These are phyloP conservation scores for Ophiostoma angusticollis DNA, from an alignment of 2,329 filamentous ascomycete genomes.

Conservation along the genomic window DNA sequence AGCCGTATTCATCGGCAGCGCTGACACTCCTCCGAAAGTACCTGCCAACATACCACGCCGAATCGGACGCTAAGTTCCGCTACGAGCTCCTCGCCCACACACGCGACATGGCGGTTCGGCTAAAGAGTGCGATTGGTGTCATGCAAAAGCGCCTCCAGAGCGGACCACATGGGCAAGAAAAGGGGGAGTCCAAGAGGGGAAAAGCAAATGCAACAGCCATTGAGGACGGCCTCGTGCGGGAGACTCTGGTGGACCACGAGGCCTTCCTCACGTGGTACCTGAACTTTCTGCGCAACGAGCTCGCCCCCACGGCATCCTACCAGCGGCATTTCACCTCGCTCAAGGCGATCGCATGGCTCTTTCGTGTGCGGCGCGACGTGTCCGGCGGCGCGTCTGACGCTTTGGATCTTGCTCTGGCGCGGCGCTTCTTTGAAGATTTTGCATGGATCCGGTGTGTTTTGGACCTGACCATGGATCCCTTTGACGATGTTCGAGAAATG, in stretches of 20 bases:
- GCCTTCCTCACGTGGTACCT: constrained; percentile 65
- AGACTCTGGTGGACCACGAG: constrained; percentile 36
- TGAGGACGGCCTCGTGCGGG: constrained; percentile 5
- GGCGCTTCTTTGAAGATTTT: constrained; percentile 25
- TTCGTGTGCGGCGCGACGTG: constrained; percentile 54
- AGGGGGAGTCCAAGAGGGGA: not conserved
- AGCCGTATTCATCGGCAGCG: constrained; percentile 51
- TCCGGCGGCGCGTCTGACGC: constrained; percentile 17
- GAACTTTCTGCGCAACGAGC: constrained; percentile 56
- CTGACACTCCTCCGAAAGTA: constrained; percentile 52
- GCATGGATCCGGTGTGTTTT: constrained; percentile 52
- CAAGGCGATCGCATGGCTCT: constrained; percentile 53
- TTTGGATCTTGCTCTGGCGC: constrained; percentile 16
- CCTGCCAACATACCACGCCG: constrained; percentile 61
- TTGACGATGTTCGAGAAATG: constrained; percentile 71
- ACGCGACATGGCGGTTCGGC: constrained; percentile 62
- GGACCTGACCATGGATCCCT: constrained; percentile 77
- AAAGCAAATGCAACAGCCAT: not conserved
- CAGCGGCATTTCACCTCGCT: constrained; percentile 76
- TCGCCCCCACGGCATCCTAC: constrained; percentile 74
- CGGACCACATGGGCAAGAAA: constrained; percentile 22
- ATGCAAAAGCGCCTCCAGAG: constrained; percentile 32
- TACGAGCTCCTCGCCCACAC: constrained; percentile 66
- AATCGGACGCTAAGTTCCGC: constrained; percentile 75
- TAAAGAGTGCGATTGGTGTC: constrained; percentile 52